Conservation (phyloP, 1,284 basidiomycete species). For the Rhizoctonia solani region DNA sequence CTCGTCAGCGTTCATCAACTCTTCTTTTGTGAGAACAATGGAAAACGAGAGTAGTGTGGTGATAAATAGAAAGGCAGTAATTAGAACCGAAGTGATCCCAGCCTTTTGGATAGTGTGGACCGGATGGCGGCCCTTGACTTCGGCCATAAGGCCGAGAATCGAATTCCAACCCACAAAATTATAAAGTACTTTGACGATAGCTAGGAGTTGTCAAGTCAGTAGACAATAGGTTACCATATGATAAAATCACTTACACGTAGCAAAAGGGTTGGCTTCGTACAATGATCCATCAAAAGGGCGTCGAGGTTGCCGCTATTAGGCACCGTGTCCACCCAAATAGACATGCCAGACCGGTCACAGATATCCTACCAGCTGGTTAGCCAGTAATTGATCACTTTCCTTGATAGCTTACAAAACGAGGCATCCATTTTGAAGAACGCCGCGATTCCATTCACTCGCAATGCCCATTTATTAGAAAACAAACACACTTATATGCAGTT, state of each 20-base stretch:
- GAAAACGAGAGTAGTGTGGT: constrained; percentile 37
- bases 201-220: constrained; percentile 54
- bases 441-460: constrained; percentile 43
- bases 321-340: constrained; percentile 53
- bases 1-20: constrained; percentile 53
- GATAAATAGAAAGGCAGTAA: background rate
- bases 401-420: constrained; percentile 42
- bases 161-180: constrained; percentile 60
- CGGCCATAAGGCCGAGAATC: constrained; percentile 59
- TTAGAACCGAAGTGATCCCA: constrained; percentile 51
- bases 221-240: background rate
- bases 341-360: constrained; percentile 53
- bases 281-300: constrained; percentile 57
- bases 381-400: background rate
- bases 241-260: constrained; percentile 26
- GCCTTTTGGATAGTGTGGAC: constrained; percentile 59
- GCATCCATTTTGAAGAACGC: constrained; percentile 43
- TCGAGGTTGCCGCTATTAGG: constrained; percentile 54
- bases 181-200: constrained; percentile 62
- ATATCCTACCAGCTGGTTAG: background rate
- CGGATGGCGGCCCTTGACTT: constrained; percentile 52
- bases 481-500: constrained; percentile 32
- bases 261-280: constrained; percentile 51
- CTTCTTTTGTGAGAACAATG: constrained; percentile 51
- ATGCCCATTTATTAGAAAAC: constrained; percentile 45